phyloP scores from a whole-genome alignment of 2,329 filamentous ascomycete species.

The Samsoniella hepiali region DNA sequence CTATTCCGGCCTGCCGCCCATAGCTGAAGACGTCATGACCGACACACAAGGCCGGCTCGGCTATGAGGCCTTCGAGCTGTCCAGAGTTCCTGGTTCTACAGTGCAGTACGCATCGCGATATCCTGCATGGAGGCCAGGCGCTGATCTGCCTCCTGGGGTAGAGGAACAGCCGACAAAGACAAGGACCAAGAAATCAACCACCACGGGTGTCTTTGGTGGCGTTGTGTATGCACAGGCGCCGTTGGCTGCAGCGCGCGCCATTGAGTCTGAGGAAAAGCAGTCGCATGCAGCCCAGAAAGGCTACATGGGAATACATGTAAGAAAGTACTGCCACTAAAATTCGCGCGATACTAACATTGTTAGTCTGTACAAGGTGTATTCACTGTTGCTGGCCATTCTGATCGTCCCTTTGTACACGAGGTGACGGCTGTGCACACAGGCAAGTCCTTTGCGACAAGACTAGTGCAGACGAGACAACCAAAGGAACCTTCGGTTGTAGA shows the following conservation, averaged over 20 bases:
- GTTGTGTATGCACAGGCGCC: conserved; percentile 38
- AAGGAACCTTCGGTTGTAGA: conserved; percentile 33
- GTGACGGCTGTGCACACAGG: conserved; percentile 44
- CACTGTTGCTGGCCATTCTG: conserved; percentile 42
- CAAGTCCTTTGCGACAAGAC: conserved; percentile 47
- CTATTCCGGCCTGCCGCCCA: background rate
- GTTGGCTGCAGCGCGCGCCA: conserved; percentile 34
- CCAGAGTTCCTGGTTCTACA: background rate
- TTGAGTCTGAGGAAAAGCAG: conserved; percentile 31
- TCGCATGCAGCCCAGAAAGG: conserved; percentile 18
- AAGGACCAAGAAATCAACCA: conserved; percentile 1
- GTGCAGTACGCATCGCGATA: conserved; percentile 4
- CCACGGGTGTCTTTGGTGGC: conserved; percentile 35
- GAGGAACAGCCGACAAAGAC: conserved; percentile 13
- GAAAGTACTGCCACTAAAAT: conserved; percentile 19
- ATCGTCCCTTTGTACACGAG: conserved; percentile 53
- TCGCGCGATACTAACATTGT: background rate
- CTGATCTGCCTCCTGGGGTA: background rate
- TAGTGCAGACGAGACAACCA: conserved; percentile 49
- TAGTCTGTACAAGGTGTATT: conserved; percentile 57
- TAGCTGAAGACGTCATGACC: background rate
- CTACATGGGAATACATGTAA: conserved; percentile 37
- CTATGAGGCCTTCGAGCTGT: conserved; percentile 10
- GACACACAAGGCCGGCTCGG: conserved; percentile 10
- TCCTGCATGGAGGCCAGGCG: conserved; percentile 5